Percentiles rank a stretch among this genome's conserved stretches.
Evolutionary conservation across 495 filamentous ascomycete species (phyloP).

Genomic region (Penicillium bovifimosum): DNA sequence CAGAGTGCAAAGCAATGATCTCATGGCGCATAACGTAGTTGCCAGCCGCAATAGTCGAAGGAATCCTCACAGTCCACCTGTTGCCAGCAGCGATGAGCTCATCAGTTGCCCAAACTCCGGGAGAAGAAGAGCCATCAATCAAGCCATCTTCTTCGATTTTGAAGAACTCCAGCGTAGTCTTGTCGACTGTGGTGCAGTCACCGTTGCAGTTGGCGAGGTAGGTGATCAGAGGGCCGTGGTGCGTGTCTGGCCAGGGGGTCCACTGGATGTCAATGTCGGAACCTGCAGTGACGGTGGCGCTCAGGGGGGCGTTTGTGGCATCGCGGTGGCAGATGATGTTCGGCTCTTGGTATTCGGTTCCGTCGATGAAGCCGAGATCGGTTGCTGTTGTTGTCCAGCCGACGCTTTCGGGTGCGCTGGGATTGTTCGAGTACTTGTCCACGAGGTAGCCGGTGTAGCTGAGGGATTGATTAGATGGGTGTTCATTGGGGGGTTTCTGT

Average conservation of each 20-base stretch:
- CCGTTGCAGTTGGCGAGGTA: slow-evolving; percentile 70
- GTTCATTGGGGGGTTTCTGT: neutral
- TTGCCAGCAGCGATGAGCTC: slow-evolving; percentile 56
- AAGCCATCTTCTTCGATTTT: slow-evolving; percentile 67
- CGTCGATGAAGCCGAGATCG: slow-evolving; percentile 55
- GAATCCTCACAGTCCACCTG: slow-evolving; percentile 61
- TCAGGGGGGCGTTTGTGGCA: slow-evolving; percentile 45
- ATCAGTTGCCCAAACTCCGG: slow-evolving; percentile 61
- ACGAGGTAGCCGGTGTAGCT: slow-evolving; percentile 35
- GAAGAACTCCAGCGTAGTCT: slow-evolving; percentile 61
- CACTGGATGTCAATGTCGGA: slow-evolving; percentile 53
- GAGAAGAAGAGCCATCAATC: slow-evolving; percentile 36
- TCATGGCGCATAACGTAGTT: slow-evolving; percentile 76
- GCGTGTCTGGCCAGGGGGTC: slow-evolving; percentile 61
- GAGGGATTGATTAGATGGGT: neutral
- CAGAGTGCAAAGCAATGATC: slow-evolving; percentile 67
- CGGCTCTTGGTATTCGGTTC: slow-evolving; percentile 38
- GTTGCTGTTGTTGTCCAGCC: slow-evolving; percentile 53
- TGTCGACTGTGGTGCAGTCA: slow-evolving; percentile 58
- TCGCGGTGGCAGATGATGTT: slow-evolving; percentile 67
- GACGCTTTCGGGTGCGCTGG: slow-evolving; percentile 45
- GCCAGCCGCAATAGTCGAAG: slow-evolving; percentile 52
- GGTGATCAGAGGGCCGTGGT: slow-evolving; percentile 66
- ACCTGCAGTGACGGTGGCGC: slow-evolving; percentile 50
- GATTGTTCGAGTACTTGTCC: slow-evolving; percentile 26